Conservation (phyloP, 495 filamentous ascomycete genomes). For the Xylaria scruposa region DNA sequence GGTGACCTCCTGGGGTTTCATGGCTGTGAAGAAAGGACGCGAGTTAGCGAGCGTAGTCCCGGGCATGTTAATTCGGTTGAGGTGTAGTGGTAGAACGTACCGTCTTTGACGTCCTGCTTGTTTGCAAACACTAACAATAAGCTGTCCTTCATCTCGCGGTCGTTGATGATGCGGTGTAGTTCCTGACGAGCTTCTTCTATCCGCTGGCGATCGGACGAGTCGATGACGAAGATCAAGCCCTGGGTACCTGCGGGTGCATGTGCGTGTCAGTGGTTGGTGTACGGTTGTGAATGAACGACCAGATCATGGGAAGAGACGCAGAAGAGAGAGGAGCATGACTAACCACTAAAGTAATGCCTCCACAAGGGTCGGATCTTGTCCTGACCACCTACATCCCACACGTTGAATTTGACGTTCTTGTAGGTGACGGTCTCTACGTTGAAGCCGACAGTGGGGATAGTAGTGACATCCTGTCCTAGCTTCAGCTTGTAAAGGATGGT, state of each 20-base stretch:
- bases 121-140: constrained; percentile 95
- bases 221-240: constrained; percentile 96
- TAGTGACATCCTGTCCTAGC: constrained; percentile 96
- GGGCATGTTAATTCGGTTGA: neutral
- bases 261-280: constrained; percentile 1
- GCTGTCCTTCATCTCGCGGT: constrained; percentile 97
- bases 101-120: constrained; percentile 90
- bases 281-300: neutral
- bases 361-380: constrained; percentile 98
- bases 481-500: constrained; percentile 99
- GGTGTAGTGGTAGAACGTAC: constrained; percentile 56
- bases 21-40: constrained; percentile 58
- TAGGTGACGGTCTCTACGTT: constrained; percentile 99
- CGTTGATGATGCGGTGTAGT: constrained; percentile 92
- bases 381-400: constrained; percentile 99
- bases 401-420: constrained; percentile 99
- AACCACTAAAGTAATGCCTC: constrained; percentile 98
- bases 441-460: constrained; percentile 99
- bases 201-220: constrained; percentile 83
- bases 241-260: constrained; percentile 72
- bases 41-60: constrained; percentile 2
- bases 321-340: constrained; percentile 35
- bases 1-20: constrained; percentile 86
- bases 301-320: neutral
- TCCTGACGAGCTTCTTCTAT: constrained; percentile 91